Evolutionary conservation across 805 yeast species (phyloP), one percentile per base, ranked within the genome.

Genomic region (Zygosaccharomyces bisporus): DNA sequence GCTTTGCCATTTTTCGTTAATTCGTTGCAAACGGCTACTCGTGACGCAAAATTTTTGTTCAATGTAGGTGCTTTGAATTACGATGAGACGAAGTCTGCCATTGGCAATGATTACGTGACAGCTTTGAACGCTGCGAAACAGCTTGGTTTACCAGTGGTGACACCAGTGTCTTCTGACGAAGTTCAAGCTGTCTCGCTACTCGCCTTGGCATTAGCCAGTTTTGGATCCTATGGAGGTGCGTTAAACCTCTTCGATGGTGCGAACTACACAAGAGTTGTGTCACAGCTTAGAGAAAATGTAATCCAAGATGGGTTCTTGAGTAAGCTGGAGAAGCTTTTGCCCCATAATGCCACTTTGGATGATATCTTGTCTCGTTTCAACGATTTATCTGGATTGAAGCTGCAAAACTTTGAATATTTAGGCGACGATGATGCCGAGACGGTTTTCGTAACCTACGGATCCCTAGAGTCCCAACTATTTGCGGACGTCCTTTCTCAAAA

Each of bases 241-340:
- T 61, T 88, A 44, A 81, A 86, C 64, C 71, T 87, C 50, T 87
- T 83, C 61, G 96, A 90, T 63, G 97, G 96, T 25, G 72, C 85
- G 10, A 74, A 80, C 31, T 54, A 55, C 24, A 40, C 59, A 8
- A 59, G 54, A 32, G 51, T 64, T 31, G 50, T 52, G 23, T 34
- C 50, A 17, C 48, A 50, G 30, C 49, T 56, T 25, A 45, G 41
- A 8, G 56, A 54, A 34, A 47, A 46, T 23, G 34, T 29, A 7
- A n/a, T 41, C 3, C 46, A 51, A 19, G 44, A 50, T 6, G 50
- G 37, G 10, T 32, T 53, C 12, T 47, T 50, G 13, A 47, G 34
- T 7, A 41, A 48, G 4, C 44, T 55, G 34, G 42, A 43, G 8
- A 50, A 51, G 17, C 13, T 32, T 16, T 34, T 52, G 12, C 44